Evolutionary conservation across 2,329 filamentous ascomycete genomes (phyloP).

Genomic region (Verticillium alfalfae): DNA sequence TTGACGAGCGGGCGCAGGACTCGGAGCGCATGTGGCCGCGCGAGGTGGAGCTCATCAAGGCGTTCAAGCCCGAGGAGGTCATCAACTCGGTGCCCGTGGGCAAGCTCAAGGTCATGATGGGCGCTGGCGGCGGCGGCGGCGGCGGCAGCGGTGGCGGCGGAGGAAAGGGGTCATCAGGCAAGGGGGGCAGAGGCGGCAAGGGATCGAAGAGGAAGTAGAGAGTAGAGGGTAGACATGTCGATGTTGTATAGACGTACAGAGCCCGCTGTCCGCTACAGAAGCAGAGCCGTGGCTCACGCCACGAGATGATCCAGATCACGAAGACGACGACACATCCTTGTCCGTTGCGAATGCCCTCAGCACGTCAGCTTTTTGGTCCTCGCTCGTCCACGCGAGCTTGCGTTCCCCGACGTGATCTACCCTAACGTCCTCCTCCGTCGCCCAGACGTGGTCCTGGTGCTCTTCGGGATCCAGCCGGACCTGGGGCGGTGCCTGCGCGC

Average conservation of each 20-base stretch:
- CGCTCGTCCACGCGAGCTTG: conserved; percentile 10
- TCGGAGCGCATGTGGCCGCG: conserved; percentile 76
- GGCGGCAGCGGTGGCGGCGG: conserved; percentile 32
- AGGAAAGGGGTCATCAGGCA: conserved; percentile 22
- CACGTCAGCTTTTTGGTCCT: conserved; percentile 9
- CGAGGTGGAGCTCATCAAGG: conserved; percentile 80
- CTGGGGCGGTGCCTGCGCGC: background rate
- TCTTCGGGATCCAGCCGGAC: conserved; percentile 29
- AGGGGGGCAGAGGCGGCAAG: conserved; percentile 28
- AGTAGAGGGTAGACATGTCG: background rate
- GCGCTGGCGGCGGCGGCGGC: conserved; percentile 43
- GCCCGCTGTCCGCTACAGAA: too few species aligned
- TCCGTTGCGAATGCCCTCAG: conserved; percentile 7
- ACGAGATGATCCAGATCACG: background rate
- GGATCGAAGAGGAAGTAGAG: conserved; percentile 35
- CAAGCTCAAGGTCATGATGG: conserved; percentile 74
- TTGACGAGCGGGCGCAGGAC: conserved; percentile 57
- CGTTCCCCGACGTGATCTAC: conserved; percentile 2
- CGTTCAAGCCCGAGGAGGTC: conserved; percentile 75
- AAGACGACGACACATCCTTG: background rate
- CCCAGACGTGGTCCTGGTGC: conserved; percentile 32
- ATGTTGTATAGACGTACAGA: too few species aligned
- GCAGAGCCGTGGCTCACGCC: too few species aligned
- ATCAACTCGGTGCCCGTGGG: conserved; percentile 75
- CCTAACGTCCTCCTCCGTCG: conserved; percentile 29